phyloP scores from a whole-genome alignment of 2,329 filamentous ascomycete species.

The Colletotrichum sp. region DNA sequence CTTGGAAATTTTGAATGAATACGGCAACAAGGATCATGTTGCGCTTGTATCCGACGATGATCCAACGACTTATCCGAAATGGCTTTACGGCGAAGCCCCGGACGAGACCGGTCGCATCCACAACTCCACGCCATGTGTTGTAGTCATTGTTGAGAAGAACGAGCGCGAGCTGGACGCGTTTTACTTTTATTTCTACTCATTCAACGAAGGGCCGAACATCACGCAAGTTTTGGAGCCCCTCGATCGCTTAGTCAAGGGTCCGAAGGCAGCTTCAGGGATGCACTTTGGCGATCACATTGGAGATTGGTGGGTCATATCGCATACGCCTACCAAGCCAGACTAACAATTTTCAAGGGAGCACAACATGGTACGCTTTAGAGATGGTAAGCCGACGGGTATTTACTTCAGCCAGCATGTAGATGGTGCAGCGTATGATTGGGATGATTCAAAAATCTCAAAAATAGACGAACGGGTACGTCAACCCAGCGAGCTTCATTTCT shows the following conservation, averaged over 20 bases:
- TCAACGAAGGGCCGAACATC: conserved; percentile 34
- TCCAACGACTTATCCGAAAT: conserved; percentile 27
- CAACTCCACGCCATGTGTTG: conserved; percentile 32
- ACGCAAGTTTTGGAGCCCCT: conserved; percentile 35
- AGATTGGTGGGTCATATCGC: conserved; percentile 21
- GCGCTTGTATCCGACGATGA: conserved; percentile 34
- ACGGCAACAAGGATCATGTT: conserved; percentile 13
- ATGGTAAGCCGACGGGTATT: conserved; percentile 30
- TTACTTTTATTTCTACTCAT: conserved; percentile 40
- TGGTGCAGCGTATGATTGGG: conserved; percentile 31
- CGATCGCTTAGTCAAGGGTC: conserved; percentile 24
- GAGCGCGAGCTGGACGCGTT: conserved; percentile 33
- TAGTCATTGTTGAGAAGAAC: conserved; percentile 33
- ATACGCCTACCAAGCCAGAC: background rate
- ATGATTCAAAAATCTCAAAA: conserved; percentile 27
- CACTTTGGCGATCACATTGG: conserved; percentile 35
- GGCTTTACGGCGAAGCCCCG: conserved; percentile 31
- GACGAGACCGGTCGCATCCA: conserved; percentile 24
- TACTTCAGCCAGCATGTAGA: conserved; percentile 33
- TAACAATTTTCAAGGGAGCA: conserved; percentile 28
- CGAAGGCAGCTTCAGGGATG: conserved; percentile 21
- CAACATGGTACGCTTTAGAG: conserved; percentile 34
- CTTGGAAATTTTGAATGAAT: conserved; percentile 28
- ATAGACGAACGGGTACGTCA: conserved; percentile 29
- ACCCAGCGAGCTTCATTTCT: background rate